A percentile compares a stretch with the other conserved stretches of the same genome.
phyloP scores from a whole-genome alignment of 176 grass and related monocot species.

The Oryza officinalis region DNA sequence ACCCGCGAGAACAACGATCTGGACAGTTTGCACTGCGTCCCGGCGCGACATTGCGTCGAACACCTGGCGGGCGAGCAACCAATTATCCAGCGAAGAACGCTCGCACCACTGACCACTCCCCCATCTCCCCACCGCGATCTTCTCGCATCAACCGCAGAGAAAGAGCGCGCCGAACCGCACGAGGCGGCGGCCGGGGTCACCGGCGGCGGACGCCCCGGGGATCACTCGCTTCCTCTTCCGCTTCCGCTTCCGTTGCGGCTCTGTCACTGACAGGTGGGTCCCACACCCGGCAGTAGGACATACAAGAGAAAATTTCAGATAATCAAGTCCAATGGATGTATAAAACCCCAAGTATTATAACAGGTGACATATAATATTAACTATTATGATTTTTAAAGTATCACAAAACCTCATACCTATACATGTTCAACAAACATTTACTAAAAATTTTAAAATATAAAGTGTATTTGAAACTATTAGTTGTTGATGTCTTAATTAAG shows the following conservation, averaged over 20 bases:
- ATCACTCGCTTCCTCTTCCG: not conserved
- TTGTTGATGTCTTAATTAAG: too few species aligned
- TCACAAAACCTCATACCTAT: too few species aligned
- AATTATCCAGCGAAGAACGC: not conserved
- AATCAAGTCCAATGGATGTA: too few species aligned
- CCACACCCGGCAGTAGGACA: not conserved
- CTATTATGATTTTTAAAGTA: too few species aligned
- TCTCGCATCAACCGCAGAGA: not conserved
- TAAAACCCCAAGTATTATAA: too few species aligned
- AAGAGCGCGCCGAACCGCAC: not conserved
- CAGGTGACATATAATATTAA: too few species aligned
- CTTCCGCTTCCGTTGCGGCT: not conserved
- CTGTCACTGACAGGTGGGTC: conserved; percentile 14
- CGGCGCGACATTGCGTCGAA: conserved; percentile 22
- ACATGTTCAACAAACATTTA: too few species aligned
- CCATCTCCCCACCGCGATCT: not conserved
- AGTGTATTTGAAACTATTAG: too few species aligned
- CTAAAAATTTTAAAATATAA: too few species aligned
- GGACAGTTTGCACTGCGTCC: not conserved
- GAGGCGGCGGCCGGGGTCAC: not conserved
- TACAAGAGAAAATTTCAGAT: not conserved
- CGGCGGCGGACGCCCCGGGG: not conserved
- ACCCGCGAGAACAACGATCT: not conserved
- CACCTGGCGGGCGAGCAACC: not conserved
- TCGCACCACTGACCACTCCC: not conserved